A percentile compares a stretch with the other conserved stretches of the same genome.
Evolutionary conservation across 2,329 filamentous ascomycete genomes (phyloP).

Genomic region (Cladophialophora exuberans): DNA sequence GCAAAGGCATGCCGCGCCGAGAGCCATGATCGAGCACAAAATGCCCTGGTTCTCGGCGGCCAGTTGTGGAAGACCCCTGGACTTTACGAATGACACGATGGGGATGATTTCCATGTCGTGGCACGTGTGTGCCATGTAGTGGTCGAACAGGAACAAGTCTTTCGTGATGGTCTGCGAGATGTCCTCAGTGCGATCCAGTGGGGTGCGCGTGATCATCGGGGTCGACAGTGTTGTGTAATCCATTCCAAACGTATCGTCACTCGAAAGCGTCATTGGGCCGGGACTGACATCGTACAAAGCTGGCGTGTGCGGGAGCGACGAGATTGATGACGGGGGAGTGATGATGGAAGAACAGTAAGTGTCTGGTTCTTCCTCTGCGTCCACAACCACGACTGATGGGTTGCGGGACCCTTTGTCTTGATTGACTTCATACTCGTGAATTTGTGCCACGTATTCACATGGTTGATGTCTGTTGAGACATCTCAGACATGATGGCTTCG

Average conservation of each 20-base stretch:
- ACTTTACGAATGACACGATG: neutral
- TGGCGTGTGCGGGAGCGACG: neutral
- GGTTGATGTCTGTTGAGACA: conserved; percentile 7
- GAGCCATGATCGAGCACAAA: conserved; percentile 6
- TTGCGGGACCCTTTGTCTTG: neutral
- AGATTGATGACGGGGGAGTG: neutral
- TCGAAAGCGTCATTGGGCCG: no score
- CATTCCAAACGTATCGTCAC: no score
- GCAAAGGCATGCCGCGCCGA: neutral
- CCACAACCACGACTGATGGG: neutral
- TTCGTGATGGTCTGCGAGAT: neutral
- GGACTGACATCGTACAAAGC: neutral
- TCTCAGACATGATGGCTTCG: conserved; percentile 10
- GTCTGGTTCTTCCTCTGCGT: neutral
- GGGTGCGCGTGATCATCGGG: no score
- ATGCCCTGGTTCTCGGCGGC: conserved; percentile 5
- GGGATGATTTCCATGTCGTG: neutral
- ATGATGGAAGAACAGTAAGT: neutral
- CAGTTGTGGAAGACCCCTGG: neutral
- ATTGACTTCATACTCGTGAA: neutral
- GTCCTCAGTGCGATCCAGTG: neutral
- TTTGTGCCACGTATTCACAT: conserved; percentile 11
- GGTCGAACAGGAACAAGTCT: conserved; percentile 17
- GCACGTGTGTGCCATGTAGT: conserved; percentile 13
- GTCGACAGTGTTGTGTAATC: no score